Conservation (phyloP, 2,329 filamentous ascomycete genomes). For the Penicillium sp. region DNA sequence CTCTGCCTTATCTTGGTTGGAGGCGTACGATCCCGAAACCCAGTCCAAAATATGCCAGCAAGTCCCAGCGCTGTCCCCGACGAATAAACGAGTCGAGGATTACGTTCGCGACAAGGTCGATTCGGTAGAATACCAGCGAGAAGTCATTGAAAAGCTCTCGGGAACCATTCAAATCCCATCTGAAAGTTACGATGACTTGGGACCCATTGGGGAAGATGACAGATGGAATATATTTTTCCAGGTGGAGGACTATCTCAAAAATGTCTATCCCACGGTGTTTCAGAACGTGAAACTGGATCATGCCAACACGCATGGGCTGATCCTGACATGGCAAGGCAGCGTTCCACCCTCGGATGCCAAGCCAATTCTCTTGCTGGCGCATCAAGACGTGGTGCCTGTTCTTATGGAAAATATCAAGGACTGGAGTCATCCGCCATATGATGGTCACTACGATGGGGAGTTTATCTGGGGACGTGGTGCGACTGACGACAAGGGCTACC, state of each 20-base stretch:
- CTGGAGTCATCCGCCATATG: conserved; percentile 55
- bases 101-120: conserved; percentile 3
- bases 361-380: conserved; percentile 52
- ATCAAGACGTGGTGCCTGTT: conserved; percentile 54
- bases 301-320: conserved; percentile 59
- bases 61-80: conserved; percentile 18
- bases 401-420: conserved; percentile 43
- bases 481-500: conserved; percentile 53
- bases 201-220: conserved; percentile 38
- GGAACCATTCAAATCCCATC: conserved; percentile 55
- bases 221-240: conserved; percentile 57
- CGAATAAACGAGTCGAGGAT: conserved; percentile 12
- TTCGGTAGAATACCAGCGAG: conserved; percentile 2
- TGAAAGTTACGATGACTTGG: conserved; percentile 26
- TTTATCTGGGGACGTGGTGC: conserved; percentile 55
- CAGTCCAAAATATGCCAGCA: conserved; percentile 17
- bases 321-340: conserved; percentile 58
- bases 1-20: conserved; percentile 1
- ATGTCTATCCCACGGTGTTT: conserved; percentile 51
- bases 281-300: conserved; percentile 47
- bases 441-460: conserved; percentile 50
- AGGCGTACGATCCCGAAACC: conserved; percentile 7
- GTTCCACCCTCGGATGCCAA: conserved; percentile 45
- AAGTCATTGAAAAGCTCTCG: conserved; percentile 8
- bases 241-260: conserved; percentile 49